phyloP scores from a whole-genome alignment of 2,329 filamentous ascomycete genomes.

The Amauroascus verrucosus region DNA sequence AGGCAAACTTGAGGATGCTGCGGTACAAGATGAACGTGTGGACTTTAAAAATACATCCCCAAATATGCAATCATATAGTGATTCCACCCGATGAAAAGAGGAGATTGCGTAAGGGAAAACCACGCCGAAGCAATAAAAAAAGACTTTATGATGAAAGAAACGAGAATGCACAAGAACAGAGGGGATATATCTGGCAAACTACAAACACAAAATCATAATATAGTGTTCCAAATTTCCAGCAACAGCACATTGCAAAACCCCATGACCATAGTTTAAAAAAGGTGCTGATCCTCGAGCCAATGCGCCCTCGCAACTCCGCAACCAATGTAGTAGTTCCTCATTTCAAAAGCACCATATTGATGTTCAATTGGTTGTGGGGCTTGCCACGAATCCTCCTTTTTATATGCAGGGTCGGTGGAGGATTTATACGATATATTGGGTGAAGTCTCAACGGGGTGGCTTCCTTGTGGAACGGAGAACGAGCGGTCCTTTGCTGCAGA shows the following conservation, averaged over 20 bases:
- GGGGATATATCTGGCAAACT: no score
- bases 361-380: constrained; percentile 28
- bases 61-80: no score
- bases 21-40: no score
- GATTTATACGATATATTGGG: constrained; percentile 23
- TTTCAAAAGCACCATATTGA: constrained; percentile 31
- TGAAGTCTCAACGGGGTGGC: not conserved
- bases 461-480: not conserved
- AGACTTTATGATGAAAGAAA: no score
- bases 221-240: not conserved
- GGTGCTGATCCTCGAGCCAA: constrained; percentile 19
- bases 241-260: not conserved
- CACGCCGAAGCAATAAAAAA: no score
- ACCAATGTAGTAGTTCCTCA: constrained; percentile 23
- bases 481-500: constrained; percentile 14
- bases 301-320: constrained; percentile 17
- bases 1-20: no score
- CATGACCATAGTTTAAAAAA: constrained; percentile 14
- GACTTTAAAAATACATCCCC: no score
- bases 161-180: no score
- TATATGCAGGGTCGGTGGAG: constrained; percentile 35
- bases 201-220: not conserved
- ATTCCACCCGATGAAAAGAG: no score
- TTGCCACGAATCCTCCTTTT: constrained; percentile 33
- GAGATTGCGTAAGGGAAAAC: no score